Evolutionary conservation across 2,329 filamentous ascomycete genomes (phyloP).

Genomic region (Aspergillus pseudotamarii): DNA sequence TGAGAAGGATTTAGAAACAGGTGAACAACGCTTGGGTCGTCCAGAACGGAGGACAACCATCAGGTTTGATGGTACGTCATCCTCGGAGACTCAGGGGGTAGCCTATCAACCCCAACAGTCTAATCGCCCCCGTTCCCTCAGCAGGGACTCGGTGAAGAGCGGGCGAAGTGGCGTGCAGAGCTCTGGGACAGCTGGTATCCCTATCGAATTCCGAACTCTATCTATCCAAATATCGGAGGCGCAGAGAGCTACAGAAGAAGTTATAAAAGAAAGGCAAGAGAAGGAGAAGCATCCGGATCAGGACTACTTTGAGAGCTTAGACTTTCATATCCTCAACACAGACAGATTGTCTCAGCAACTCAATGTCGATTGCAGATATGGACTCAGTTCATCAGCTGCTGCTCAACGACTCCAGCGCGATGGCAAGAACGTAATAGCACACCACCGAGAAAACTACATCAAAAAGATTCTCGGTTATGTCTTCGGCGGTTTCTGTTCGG

Average conservation of each 20-base stretch:
- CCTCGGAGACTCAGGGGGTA: slow-evolving; percentile 12
- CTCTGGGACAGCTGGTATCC: slow-evolving; percentile 28
- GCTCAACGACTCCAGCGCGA: slow-evolving; percentile 61
- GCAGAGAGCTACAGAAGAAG: slow-evolving; percentile 34
- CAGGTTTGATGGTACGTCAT: slow-evolving; percentile 23
- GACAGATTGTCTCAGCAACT: slow-evolving; percentile 64
- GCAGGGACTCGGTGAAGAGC: slow-evolving; percentile 24
- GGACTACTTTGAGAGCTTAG: slow-evolving; percentile 62
- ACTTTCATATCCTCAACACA: slow-evolving; percentile 66
- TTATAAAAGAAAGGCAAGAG: slow-evolving; percentile 18
- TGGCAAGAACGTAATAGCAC: slow-evolving; percentile 69
- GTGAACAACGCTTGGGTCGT: slow-evolving; percentile 12
- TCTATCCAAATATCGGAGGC: slow-evolving; percentile 45
- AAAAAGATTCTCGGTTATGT: slow-evolving; percentile 68
- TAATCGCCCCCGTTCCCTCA: slow-evolving; percentile 22
- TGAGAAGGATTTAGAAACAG: slow-evolving; percentile 4
- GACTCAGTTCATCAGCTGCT: slow-evolving; percentile 63
- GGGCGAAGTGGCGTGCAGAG: slow-evolving; percentile 14
- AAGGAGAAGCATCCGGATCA: slow-evolving; percentile 37
- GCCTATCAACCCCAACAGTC: slow-evolving; percentile 20
- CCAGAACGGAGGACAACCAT: slow-evolving; percentile 19
- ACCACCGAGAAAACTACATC: slow-evolving; percentile 64
- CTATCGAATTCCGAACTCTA: slow-evolving; percentile 43
- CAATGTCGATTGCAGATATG: slow-evolving; percentile 58
- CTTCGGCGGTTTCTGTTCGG: slow-evolving; percentile 77